Evolutionary conservation across 148 eudicot genomes (phyloP).

Genomic region (Heliamphora exappendiculata): DNA sequence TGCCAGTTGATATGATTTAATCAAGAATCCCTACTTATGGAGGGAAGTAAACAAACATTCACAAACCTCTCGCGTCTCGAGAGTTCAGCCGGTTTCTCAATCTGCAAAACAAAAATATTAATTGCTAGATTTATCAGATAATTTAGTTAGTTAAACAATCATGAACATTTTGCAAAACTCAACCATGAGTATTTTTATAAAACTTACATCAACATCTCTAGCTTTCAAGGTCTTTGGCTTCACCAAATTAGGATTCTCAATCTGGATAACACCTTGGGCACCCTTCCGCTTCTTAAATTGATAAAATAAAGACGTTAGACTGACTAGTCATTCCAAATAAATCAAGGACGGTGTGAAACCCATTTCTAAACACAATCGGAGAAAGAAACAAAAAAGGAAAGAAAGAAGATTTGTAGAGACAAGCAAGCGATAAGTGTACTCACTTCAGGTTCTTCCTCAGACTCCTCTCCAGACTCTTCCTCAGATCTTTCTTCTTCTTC

Average conservation of each 20-base stretch:
- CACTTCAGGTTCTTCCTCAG: slow-evolving; percentile 42
- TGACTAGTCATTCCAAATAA: neutral
- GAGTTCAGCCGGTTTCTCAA: slow-evolving; percentile 78
- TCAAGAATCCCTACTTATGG: neutral
- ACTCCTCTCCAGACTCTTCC: slow-evolving; percentile 70
- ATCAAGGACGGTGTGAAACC: neutral
- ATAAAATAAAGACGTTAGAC: slow-evolving; percentile 9
- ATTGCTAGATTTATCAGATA: neutral
- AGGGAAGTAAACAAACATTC: slow-evolving; percentile 3
- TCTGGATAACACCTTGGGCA: slow-evolving; percentile 70
- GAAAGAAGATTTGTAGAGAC: neutral
- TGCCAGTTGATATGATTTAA: neutral
- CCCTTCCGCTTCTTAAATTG: slow-evolving; percentile 56
- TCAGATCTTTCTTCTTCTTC: slow-evolving; percentile 51
- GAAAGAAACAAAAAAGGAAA: neutral
- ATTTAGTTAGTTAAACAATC: neutral
- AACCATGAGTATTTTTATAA: neutral
- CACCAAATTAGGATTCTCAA: slow-evolving; percentile 78
- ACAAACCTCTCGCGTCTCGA: slow-evolving; percentile 88
- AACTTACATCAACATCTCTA: slow-evolving; percentile 69
- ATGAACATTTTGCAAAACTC: neutral
- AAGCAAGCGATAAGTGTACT: slow-evolving; percentile 14
- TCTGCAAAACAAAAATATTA: slow-evolving; percentile 30
- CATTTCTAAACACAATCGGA: neutral
- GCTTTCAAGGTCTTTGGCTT: slow-evolving; percentile 80